These are phyloP conservation scores for Euphrasia arctica DNA, from an alignment of 305 asterid species.

Conservation along the genomic window DNA sequence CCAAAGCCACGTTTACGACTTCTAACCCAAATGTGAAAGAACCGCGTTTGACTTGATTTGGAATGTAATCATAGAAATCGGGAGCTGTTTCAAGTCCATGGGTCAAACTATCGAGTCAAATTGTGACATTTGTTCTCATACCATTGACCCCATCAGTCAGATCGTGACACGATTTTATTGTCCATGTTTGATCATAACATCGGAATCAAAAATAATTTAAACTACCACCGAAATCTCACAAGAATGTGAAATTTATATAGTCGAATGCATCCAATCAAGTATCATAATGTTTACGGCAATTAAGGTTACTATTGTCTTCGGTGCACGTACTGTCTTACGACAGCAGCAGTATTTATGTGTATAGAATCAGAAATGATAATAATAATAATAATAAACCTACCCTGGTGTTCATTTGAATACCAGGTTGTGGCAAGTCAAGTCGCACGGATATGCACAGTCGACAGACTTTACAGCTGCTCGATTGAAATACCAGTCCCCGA, in stretches of 20 bases:
- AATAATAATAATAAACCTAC: neutral
- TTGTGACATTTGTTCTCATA: too few relatives aligned
- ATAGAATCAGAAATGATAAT: conserved; percentile 1
- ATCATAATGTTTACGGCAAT: conserved; percentile 20
- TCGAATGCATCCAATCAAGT: neutral
- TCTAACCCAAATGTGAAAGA: too few relatives aligned
- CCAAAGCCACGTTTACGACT: neutral
- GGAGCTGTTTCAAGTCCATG: too few relatives aligned
- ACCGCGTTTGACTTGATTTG: too few relatives aligned
- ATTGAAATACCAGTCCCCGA: conserved; percentile 91
- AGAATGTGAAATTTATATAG: neutral
- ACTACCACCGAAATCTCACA: too few relatives aligned
- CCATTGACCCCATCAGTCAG: too few relatives aligned
- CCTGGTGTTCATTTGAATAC: conserved; percentile 50
- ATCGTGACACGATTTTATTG: too few relatives aligned
- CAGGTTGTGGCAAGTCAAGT: conserved; percentile 77
- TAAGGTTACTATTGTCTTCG: conserved; percentile 30
- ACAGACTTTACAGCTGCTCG: conserved; percentile 49
- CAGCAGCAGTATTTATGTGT: conserved; percentile 6
- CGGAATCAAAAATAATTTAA: too few relatives aligned
- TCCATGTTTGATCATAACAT: too few relatives aligned
- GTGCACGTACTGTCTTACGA: neutral
- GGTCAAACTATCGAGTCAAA: too few relatives aligned
- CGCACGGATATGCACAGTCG: conserved; percentile 96
- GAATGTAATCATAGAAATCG: too few relatives aligned